Evolutionary conservation across 1,139 yeast genomes (phyloP), one percentile per base, ranked within the genome.

Genomic region (Magnusiomyces fungicola): DNA sequence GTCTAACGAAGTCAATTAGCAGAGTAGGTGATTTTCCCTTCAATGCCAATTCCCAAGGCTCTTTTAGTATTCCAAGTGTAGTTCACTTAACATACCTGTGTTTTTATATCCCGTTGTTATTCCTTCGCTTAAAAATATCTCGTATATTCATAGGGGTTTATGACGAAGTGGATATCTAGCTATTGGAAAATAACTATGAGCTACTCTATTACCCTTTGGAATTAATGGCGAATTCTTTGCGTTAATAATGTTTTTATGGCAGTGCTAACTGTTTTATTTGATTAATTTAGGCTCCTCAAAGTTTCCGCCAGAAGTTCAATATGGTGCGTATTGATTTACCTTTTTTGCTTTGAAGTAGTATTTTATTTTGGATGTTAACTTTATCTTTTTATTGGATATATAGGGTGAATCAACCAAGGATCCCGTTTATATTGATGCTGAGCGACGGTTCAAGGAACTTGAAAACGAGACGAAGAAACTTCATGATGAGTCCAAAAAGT

Each of bases 391-490:
- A 56, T 90, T n/a, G n/a, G n/a, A n/a, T n/a, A n/a, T n/a, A n/a
- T n/a, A n/a, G n/a, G 97, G 96, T 38, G 85, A 83, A 47, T 74
- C 78, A 49, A 87, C 96, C 47, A 76, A 73, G 49, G 99, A 92
- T 64, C 79, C 96, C 0, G 96, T 92, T 21, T 92, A 89, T 65
- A 76, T 77, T 46, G 99, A 92, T 69, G 97, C 97, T 7, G 98
- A 92, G 68, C 78, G 97, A 66, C 78, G 98, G 61, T 92, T 94
- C 74, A 86, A 85, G 64, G 97, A 90, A 64, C 73, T 92, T 61
- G 98, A 92, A 66, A 66, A 70, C 21, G 96, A 90, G 67, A 89
- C 97, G 45, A 86, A 88, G 69, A 85, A 88, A 64, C 74, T 92
- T 55, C 86, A 92, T 59, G 89, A 84, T 49, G 97, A 92, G 69